Conservation (phyloP, 1,284 basidiomycete genomes). For the Ceratobasidium sp. region DNA sequence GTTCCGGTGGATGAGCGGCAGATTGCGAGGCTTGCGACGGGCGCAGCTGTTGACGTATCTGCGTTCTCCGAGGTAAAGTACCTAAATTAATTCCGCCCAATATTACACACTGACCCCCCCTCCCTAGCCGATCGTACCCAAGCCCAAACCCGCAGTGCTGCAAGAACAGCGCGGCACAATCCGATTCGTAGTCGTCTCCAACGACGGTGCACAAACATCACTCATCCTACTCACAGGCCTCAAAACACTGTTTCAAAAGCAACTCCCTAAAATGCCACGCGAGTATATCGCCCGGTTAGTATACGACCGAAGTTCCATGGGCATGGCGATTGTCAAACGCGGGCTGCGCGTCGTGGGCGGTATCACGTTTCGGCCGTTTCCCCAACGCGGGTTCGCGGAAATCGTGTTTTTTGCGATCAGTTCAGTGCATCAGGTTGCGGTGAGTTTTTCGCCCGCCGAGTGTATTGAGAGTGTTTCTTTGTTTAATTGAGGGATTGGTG, state of each 20-base stretch:
- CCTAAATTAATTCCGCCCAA: slow-evolving; percentile 1
- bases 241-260: slow-evolving; percentile 97
- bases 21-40: slow-evolving; percentile 79
- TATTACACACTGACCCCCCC: not conserved
- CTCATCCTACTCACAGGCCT: slow-evolving; percentile 92
- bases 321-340: slow-evolving; percentile 94
- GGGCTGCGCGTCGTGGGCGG: slow-evolving; percentile 98
- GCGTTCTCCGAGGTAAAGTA: slow-evolving; percentile 64
- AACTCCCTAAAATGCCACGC: slow-evolving; percentile 98
- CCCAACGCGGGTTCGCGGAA: slow-evolving; percentile 95
- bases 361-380: slow-evolving; percentile 97
- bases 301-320: slow-evolving; percentile 92
- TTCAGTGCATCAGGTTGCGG: slow-evolving; percentile 97
- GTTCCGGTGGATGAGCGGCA: slow-evolving; percentile 79
- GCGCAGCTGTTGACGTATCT: slow-evolving; percentile 80
- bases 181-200: slow-evolving; percentile 87
- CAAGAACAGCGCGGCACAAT: slow-evolving; percentile 91
- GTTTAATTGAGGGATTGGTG: slow-evolving; percentile 13
- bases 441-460: slow-evolving; percentile 57
- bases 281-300: slow-evolving; percentile 98
- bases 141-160: slow-evolving; percentile 77
- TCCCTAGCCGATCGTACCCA: slow-evolving; percentile 67
- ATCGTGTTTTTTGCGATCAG: slow-evolving; percentile 99
- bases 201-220: slow-evolving; percentile 82
- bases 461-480: slow-evolving; percentile 11